Evolutionary conservation across 2,329 filamentous ascomycete species (phyloP), one percentile per base, ranked within the genome.

Genomic region (Diplodia corticola): DNA sequence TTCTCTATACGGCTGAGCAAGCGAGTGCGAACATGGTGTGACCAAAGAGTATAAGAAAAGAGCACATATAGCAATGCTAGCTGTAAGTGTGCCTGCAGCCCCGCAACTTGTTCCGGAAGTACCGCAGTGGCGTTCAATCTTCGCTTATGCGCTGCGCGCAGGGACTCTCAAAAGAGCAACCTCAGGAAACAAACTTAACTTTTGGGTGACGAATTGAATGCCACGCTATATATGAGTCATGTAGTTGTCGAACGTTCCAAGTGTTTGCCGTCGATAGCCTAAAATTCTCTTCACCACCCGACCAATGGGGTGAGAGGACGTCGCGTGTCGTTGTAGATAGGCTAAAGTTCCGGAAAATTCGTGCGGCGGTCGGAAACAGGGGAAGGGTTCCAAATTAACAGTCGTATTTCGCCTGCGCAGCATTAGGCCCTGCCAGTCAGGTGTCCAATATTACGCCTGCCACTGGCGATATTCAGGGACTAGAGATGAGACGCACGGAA

Each of bases 1-100:
- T 6, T 49, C 35, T 7, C 40, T 35, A n/a, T 44, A 48, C 40
- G 55, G 24, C n/a, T 30, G 26, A 24, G 55, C 13, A 60, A 33
- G 51, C 51, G 55, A 48, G 24, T 20, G 17, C 13, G 55, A 17
- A 26, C 28, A 49, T 33, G 26, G 17, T 60, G 55, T 49, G 55
- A 59, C 37, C 55, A 26, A 44, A 44, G 44, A 20, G n/a, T 9
- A 35, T 30, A 46, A 59, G 12, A 48, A 17, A 46, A 54, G 24
- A 33, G 54, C 55, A 60, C 55, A 60, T 60, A 60, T 60, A 44
- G 30, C 22, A 49, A 40, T 60, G 40, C 55, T 46, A 48, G 26
- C 40, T 22, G 55, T n/a, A 60, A 44, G 33, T 24, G 37, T 60
- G 55, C 30, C 24, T 33, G 55, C n/a, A 49, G 40, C 40, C 24